Base-by-base conservation (phyloP, 225 moss, liverwort and hornwort species). In the Asterella californica region DNA sequence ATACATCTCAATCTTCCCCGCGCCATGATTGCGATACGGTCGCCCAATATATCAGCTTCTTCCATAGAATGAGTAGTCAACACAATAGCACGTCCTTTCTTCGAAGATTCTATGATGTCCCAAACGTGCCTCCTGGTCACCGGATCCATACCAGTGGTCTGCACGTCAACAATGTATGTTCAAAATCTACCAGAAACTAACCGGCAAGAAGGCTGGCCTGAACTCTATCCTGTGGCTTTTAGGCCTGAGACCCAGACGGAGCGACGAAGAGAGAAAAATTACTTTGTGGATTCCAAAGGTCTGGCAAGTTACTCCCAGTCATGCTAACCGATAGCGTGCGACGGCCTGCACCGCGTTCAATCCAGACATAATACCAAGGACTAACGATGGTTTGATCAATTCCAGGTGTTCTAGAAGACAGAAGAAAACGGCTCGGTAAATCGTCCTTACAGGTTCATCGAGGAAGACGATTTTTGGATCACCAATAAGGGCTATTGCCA, bases 1-100 rank as follows among this genome's bases (percentile, higher is more conserved):
- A 95, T 91, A 78, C 99, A 99, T 5, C 99, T 88, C 27, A 99
- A 88, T 83, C 89, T 88, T 38, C 99, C 99, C 12, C 90, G 84
- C 14, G 95, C 95, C 99, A 99, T 99, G 77, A 99, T 99, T 24
- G 99, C 99, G 79, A 99, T 88, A 22, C 95, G 91, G 59, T 99
- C 99, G 37, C 95, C 95, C 49, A 99, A 80, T 60, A 99, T 93
- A 54, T 99, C 99, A 65, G 99, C 99, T 75, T 99, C 99, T 79
- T 99, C 99, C 99, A 99, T 99, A 0, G 95, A 99, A 74, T 99
- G 99, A 71, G 99, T 99, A 2, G 99, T 99, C 87, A 99, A 77
- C 78, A 99, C 95, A 60, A 99, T 99, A 1, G 99, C 99, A 53
- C 99, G 95, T 9, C 95, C 99, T 77, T 83, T 92, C 84, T 99